phyloP scores from a whole-genome alignment of 1,139 yeast species.

The Geotrichum aggregatum region DNA sequence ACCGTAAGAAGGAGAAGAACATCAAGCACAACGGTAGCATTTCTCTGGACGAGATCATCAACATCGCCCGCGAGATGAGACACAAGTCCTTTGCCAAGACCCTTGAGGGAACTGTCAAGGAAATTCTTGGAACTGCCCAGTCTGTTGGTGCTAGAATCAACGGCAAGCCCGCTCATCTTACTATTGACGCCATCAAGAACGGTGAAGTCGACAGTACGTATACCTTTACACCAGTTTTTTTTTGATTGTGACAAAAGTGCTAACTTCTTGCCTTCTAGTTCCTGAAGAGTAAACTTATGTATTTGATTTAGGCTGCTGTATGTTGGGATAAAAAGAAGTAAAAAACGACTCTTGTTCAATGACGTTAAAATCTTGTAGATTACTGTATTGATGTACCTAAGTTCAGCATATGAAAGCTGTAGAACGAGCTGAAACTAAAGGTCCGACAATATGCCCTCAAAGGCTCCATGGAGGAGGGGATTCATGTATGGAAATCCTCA shows the following conservation, averaged over 20 bases:
- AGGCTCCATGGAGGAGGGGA: too few relatives aligned
- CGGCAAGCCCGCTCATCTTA: conserved; percentile 98
- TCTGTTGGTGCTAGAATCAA: conserved; percentile 98
- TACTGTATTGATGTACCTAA: too few relatives aligned
- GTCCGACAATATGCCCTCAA: too few relatives aligned
- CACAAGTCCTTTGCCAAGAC: conserved; percentile 97
- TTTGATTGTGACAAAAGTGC: conserved; percentile 8
- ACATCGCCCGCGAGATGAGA: conserved; percentile 96
- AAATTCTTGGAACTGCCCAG: conserved; percentile 99
- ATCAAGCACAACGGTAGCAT: conserved; percentile 99
- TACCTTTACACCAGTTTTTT: background rate
- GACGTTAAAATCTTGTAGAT: background rate
- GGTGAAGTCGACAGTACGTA: conserved; percentile 78
- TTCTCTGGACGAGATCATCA: conserved; percentile 92
- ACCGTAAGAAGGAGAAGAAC: conserved; percentile 99
- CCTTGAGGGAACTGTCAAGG: conserved; percentile 96
- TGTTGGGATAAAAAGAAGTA: background rate
- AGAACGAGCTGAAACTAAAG: too few relatives aligned
- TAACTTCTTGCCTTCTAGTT: conserved; percentile 16
- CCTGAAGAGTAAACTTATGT: conserved; percentile 24
- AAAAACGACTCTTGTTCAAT: background rate
- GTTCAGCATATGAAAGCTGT: too few relatives aligned
- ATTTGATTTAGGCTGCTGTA: conserved; percentile 22
- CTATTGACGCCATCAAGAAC: conserved; percentile 95
- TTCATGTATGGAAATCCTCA: too few relatives aligned